phyloP scores from a whole-genome alignment of 2,329 filamentous ascomycete genomes.

The Raffaelea arxii region DNA sequence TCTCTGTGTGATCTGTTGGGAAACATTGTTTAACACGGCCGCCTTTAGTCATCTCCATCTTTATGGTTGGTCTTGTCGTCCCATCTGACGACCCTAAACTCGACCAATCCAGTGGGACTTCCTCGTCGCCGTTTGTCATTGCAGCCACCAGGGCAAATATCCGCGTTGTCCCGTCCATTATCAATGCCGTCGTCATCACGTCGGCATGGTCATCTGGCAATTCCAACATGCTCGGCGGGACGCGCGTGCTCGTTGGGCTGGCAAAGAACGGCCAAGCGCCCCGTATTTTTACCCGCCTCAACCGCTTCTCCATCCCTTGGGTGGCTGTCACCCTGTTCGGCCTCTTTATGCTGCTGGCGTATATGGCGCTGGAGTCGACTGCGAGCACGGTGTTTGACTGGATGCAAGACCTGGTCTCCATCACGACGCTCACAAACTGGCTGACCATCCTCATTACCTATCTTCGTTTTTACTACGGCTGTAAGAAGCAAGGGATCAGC shows the following conservation, averaged over 20 bases:
- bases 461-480: constrained; percentile 57
- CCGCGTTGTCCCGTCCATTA: constrained; percentile 55
- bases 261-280: constrained; percentile 50
- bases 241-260: constrained; percentile 48
- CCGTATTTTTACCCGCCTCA: constrained; percentile 42
- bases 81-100: constrained; percentile 21
- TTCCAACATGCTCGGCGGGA: constrained; percentile 49
- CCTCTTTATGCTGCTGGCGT: constrained; percentile 38
- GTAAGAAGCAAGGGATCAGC: constrained; percentile 52
- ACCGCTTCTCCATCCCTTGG: constrained; percentile 43
- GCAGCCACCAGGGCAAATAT: constrained; percentile 61
- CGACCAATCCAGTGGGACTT: constrained; percentile 23
- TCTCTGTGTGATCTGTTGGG: constrained; percentile 21
- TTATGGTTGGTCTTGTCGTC: constrained; percentile 18
- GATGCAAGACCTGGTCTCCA: constrained; percentile 47
- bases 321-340: constrained; percentile 42
- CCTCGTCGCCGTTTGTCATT: constrained; percentile 57
- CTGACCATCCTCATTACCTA: constrained; percentile 57
- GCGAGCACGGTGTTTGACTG: constrained; percentile 17
- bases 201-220: constrained; percentile 63
- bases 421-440: constrained; percentile 58
- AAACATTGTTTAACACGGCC: no score
- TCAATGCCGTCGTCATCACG: constrained; percentile 68
- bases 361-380: constrained; percentile 29
- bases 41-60: constrained; percentile 19